A percentile compares a stretch with the other conserved stretches of the same genome.
Conservation (phyloP, 441 rosid species). For the Raphanus hybrid region DNA sequence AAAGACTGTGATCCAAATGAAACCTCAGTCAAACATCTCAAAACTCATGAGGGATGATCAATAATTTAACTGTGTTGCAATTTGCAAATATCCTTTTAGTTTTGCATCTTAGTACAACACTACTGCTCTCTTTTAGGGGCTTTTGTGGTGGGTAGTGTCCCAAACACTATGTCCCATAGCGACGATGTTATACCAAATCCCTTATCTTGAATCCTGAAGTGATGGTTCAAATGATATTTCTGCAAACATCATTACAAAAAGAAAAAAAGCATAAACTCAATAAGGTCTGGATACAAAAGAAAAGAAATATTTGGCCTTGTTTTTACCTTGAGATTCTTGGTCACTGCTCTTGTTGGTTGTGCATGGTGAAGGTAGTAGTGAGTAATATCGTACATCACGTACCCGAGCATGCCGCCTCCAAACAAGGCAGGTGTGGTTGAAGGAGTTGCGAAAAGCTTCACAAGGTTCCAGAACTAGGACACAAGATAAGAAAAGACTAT, state of each 20-base stretch:
- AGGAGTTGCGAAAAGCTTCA: constrained; percentile 63
- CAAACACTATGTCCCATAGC: constrained; percentile 49
- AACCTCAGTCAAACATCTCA: constrained; percentile 26
- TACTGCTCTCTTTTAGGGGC: too few relatives aligned
- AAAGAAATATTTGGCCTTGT: too few relatives aligned
- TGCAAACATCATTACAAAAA: too few relatives aligned
- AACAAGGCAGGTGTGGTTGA: constrained; percentile 80
- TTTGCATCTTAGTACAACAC: constrained; percentile 1
- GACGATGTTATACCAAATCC: too few relatives aligned
- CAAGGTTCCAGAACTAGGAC: constrained; percentile 77
- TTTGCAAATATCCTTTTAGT: constrained; percentile 13
- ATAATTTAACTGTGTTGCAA: neutral
- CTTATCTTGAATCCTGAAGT: too few relatives aligned
- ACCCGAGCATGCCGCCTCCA: constrained; percentile 90
- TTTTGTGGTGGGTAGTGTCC: constrained; percentile 51
- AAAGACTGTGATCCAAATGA: constrained; percentile 34
- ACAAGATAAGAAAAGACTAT: neutral
- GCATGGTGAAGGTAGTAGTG: constrained; percentile 97
- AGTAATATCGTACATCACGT: constrained; percentile 87
- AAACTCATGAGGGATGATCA: constrained; percentile 29
- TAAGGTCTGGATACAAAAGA: too few relatives aligned
- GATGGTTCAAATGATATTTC: too few relatives aligned
- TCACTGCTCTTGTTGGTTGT: constrained; percentile 61
- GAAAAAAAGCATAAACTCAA: too few relatives aligned
- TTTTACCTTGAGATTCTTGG: constrained; percentile 66